Conservation (phyloP, 768 basidiomycete genomes). For the Leccinum disarticulatum region DNA sequence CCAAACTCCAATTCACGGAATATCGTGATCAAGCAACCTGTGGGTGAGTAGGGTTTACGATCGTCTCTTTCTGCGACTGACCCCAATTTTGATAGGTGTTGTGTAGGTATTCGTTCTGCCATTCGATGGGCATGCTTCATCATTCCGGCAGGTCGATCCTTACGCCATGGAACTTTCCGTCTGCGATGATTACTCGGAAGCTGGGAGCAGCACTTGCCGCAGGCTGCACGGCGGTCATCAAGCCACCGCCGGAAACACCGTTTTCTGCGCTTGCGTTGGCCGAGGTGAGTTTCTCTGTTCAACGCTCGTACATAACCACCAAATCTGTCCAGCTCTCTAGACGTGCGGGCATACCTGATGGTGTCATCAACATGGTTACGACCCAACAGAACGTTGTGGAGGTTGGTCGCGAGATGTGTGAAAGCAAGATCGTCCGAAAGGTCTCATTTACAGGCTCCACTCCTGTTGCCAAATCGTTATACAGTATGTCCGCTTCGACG, state of each 20-base stretch:
- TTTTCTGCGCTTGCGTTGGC: slow-evolving; percentile 88
- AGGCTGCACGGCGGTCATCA: slow-evolving; percentile 95
- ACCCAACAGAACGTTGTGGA: slow-evolving; percentile 80
- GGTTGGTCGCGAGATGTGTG: slow-evolving; percentile 94
- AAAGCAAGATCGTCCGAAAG: slow-evolving; percentile 83
- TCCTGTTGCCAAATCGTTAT: slow-evolving; percentile 72
- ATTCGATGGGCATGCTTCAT: slow-evolving; percentile 1
- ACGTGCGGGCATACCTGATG: slow-evolving; percentile 91
- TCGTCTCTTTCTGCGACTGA: slow-evolving; percentile 35
- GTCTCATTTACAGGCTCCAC: slow-evolving; percentile 92
- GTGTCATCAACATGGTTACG: slow-evolving; percentile 93
- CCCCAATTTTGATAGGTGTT: slow-evolving; percentile 36
- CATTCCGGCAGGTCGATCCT: slow-evolving; percentile 58
- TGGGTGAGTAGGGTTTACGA: slow-evolving; percentile 52
- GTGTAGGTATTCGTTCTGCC: slow-evolving; percentile 37
- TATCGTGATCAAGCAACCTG: slow-evolving; percentile 90
- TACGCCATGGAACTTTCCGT: slow-evolving; percentile 94
- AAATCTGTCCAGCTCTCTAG: slow-evolving; percentile 56
- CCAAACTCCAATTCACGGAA: slow-evolving; percentile 69
- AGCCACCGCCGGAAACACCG: slow-evolving; percentile 93
- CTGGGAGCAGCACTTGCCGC: slow-evolving; percentile 87
- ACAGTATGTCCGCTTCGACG: slow-evolving; percentile 69
- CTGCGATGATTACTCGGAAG: slow-evolving; percentile 93
- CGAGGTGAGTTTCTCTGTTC: slow-evolving; percentile 53
- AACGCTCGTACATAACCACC: not conserved